A percentile compares a stretch with the other conserved stretches of the same genome.
phyloP scores from a whole-genome alignment of 2,329 filamentous ascomycete genomes.

The Fonsecaea pedrosoi region DNA sequence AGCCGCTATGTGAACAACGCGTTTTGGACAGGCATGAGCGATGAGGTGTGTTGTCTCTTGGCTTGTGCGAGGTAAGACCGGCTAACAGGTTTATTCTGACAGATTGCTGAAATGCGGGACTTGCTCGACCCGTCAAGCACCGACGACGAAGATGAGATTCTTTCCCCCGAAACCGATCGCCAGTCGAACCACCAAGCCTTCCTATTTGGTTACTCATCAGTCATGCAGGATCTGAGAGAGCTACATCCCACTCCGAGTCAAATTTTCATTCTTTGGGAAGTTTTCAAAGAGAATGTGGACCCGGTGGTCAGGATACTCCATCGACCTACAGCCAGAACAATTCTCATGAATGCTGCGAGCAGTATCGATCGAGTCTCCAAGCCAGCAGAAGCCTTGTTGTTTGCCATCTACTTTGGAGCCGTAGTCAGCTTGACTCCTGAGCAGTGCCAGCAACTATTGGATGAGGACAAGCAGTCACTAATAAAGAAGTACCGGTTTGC shows the following conservation, averaged over 20 bases:
- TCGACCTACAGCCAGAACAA: slow-evolving; percentile 59
- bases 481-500: slow-evolving; percentile 67
- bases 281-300: slow-evolving; percentile 67
- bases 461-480: slow-evolving; percentile 58
- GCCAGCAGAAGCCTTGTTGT: slow-evolving; percentile 63
- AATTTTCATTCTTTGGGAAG: slow-evolving; percentile 62
- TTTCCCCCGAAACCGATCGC: slow-evolving; percentile 54
- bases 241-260: slow-evolving; percentile 63
- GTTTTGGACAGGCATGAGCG: slow-evolving; percentile 66
- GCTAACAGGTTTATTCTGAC: slow-evolving; percentile 9
- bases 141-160: slow-evolving; percentile 59
- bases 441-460: slow-evolving; percentile 58
- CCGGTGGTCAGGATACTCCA: slow-evolving; percentile 67
- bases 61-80: neutral
- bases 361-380: slow-evolving; percentile 58
- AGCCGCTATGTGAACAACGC: slow-evolving; percentile 68
- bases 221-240: slow-evolving; percentile 60
- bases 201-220: slow-evolving; percentile 66
- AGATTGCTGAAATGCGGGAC: slow-evolving; percentile 68
- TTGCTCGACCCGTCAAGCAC: slow-evolving; percentile 65
- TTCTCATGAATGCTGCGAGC: slow-evolving; percentile 58
- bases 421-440: slow-evolving; percentile 58
- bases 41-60: slow-evolving; percentile 56
- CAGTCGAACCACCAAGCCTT: slow-evolving; percentile 63
- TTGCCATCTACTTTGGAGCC: slow-evolving; percentile 66